Evolutionary conservation across 164 flowering plant species (phyloP), one percentile per base, ranked within the genome.

Genomic region (Dillenia suffruticosa): DNA sequence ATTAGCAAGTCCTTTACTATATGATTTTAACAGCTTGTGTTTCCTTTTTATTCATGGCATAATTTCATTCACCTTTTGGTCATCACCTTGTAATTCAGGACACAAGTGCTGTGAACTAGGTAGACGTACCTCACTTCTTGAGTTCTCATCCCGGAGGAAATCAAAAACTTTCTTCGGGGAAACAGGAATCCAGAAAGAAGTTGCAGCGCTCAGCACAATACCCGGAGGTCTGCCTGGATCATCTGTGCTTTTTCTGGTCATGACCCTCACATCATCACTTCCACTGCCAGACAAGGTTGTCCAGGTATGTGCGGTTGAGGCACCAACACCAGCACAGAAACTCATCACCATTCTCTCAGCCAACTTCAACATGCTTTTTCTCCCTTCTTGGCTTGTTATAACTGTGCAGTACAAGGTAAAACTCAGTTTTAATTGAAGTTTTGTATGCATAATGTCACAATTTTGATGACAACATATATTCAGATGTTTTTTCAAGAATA

Each of bases 221-320:
- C 96, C 96, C n/a, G 94, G 89, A 63, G 96, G 96, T 64, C 91
- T 85, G 8, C 96, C 96, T 2, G 97, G 96, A 70, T 89, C 96
- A 64, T 87, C 92, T 71, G 80, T 70, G 50, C 94, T 85, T 73
- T 87, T 89, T 32, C 96, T 68, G 15, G 89, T 87, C 97, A 89
- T 89, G n/a, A 89, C 92, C 17, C 90, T 67, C 1, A 89, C 94
- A 70, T 92, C 90, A 68, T 89, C 97, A 16, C 85, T 83, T 5
- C 85, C 86, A 58, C 80, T 81, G 12, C 88, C 83, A 0, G 93
- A 82, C 60, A 89, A 58, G 54, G 90, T 79, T 0, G 93, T 87
- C 97, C 97, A 91, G 2, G 89, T 80, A 57, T 87, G 96, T 0
- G 92, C 83, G 9, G 88, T 85, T 1, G 96, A 91, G 49, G 94